phyloP scores from a whole-genome alignment of 1,284 basidiomycete genomes.

The Microbotryum intermedium region DNA sequence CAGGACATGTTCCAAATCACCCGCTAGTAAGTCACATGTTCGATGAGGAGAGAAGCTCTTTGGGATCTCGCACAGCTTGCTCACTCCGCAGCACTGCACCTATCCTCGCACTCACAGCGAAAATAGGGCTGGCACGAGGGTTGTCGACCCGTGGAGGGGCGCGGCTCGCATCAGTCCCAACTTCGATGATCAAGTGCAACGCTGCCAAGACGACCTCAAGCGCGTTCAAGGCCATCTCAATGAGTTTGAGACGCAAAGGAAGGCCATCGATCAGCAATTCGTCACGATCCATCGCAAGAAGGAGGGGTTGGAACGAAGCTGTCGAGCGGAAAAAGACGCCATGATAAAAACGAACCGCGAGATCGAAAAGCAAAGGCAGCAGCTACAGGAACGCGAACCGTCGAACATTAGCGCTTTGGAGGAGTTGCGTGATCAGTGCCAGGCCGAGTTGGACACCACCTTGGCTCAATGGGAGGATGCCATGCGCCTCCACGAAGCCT shows the following conservation, averaged over 20 bases:
- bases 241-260: neutral
- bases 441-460: slow-evolving; percentile 29
- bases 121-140: too few species aligned
- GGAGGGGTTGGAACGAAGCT: slow-evolving; percentile 6
- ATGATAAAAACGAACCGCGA: slow-evolving; percentile 33
- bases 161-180: slow-evolving; percentile 37
- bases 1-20: slow-evolving; percentile 16
- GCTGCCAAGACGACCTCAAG: neutral
- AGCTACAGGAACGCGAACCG: slow-evolving; percentile 64
- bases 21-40: slow-evolving; percentile 9
- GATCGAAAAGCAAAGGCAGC: slow-evolving; percentile 47
- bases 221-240: neutral
- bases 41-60: slow-evolving; percentile 12
- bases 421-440: slow-evolving; percentile 43
- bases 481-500: too few species aligned
- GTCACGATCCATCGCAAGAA: neutral
- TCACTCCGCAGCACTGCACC: too few species aligned
- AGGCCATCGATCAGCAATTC: slow-evolving; percentile 9
- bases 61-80: too few species aligned
- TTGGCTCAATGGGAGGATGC: slow-evolving; percentile 19
- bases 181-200: slow-evolving; percentile 29
- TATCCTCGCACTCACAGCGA: too few species aligned
- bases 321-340: slow-evolving; percentile 15
- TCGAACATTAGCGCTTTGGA: slow-evolving; percentile 60
- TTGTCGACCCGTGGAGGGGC: slow-evolving; percentile 37